Evolutionary conservation across 2,329 filamentous ascomycete genomes (phyloP), one percentile per base, ranked within the genome.

Genomic region (Phialocephala sp.): DNA sequence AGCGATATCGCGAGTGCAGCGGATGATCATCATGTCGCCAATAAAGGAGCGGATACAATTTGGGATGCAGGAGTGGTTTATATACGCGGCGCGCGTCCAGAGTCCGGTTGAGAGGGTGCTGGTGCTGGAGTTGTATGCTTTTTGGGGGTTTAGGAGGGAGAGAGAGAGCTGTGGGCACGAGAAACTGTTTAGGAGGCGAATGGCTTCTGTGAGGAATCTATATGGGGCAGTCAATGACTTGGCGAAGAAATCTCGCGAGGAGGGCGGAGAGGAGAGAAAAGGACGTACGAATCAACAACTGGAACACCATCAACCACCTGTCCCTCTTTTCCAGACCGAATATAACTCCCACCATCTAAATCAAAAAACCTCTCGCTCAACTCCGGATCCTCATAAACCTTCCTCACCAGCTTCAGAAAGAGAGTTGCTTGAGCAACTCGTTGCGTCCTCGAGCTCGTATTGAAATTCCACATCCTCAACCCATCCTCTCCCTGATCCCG

Each of bases 171-270:
- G 63, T 11, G 66, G 68, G 32, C 56, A 56, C 36, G 62, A 64
- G 55, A 70, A 68, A 60, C 66, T 64, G 55, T 70, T 70, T 45
- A 60, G 65, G 12, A 70, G 60, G 12, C 68, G 59, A 47, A 68
- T 70, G 2, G 66, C 64, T 63, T 70, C 68, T 5, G 64, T 54
- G 0, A 68, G 61, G 35, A 70, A 68, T 8, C 66, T 69, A 6
- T 5, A n/a, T 15, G 1, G 47, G 12, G 57, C 11, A 43, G 24
- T 41, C 9, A n/a, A 12, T 47, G 22, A 45, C 27, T 32, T 32
- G 27, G 27, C 6, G 27, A 32, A 32, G 27, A 6, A 32, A 32
- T 32, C 27, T 32, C 27, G 27, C 3, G 3, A 6, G 27, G 27
- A 32, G 6, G 27, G 36, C 1, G 56, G 32, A 15, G 52, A 36